Conservation (phyloP, 441 rosid species). For the Corymbia citriodora region DNA sequence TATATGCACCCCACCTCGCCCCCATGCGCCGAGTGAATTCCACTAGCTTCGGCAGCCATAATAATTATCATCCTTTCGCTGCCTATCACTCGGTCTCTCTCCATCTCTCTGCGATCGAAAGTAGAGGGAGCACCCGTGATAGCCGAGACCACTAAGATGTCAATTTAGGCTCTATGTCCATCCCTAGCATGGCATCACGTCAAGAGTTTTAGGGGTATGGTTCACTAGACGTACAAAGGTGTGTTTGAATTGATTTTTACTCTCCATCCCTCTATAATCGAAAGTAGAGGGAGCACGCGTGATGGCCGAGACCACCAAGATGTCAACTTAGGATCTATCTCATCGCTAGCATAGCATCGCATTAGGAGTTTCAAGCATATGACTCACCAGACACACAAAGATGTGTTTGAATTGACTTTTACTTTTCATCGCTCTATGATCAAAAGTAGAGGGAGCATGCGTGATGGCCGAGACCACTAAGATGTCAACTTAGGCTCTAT, state of each 20-base stretch:
- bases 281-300: background rate
- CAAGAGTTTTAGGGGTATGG: background rate
- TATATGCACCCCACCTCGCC: background rate
- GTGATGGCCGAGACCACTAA: background rate
- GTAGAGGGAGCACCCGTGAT: background rate
- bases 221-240: background rate
- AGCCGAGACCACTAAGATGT: background rate
- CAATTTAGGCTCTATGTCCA: background rate
- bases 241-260: background rate
- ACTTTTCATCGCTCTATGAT: background rate
- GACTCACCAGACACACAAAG: background rate
- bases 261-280: background rate
- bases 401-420: background rate
- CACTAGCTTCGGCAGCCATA: background rate
- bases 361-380: background rate
- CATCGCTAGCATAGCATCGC: background rate
- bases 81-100: background rate
- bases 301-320: background rate
- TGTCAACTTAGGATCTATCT: background rate
- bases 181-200: background rate
- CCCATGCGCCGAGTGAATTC: background rate
- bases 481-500: background rate
- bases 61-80: background rate
- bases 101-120: background rate
- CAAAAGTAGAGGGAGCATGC: background rate